These are phyloP conservation scores for Brassica nigra DNA, from an alignment of 345 rosid species.

Conservation along the genomic window DNA sequence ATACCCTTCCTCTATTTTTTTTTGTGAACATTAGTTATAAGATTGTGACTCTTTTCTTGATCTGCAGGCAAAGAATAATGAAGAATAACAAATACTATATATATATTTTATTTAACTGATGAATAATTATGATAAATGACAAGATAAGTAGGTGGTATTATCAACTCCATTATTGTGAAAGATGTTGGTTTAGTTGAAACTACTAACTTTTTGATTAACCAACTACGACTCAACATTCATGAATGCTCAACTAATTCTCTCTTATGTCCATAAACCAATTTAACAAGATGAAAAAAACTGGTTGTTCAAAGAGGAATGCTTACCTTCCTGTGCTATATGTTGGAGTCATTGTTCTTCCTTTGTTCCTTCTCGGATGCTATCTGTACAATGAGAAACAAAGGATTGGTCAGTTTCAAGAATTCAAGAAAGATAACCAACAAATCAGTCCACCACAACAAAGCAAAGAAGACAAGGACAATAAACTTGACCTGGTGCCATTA, in stretches of 20 bases:
- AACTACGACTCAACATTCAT: not conserved
- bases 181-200: constrained; percentile 1
- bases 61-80: not conserved
- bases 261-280: constrained; percentile 2
- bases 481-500: constrained; percentile 43
- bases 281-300: constrained; percentile 25
- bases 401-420: constrained; percentile 31
- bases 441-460: constrained; percentile 10
- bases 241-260: not conserved
- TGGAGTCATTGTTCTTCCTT: constrained; percentile 37
- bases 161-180: not conserved
- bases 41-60: not conserved
- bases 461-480: not conserved
- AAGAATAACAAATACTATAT: not conserved
- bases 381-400: constrained; percentile 35
- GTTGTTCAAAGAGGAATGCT: constrained; percentile 31
- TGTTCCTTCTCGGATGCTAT: constrained; percentile 54
- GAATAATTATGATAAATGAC: not conserved
- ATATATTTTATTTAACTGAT: not conserved
- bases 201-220: not conserved
- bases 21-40: not conserved
- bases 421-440: not conserved
- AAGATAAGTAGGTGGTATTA: not conserved
- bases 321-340: constrained; percentile 41
- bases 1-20: too few species aligned